A percentile compares a stretch with the other conserved stretches of the same genome.
Evolutionary conservation across 2,329 filamentous ascomycete species (phyloP).

Genomic region (Aspergillus tubingensis): DNA sequence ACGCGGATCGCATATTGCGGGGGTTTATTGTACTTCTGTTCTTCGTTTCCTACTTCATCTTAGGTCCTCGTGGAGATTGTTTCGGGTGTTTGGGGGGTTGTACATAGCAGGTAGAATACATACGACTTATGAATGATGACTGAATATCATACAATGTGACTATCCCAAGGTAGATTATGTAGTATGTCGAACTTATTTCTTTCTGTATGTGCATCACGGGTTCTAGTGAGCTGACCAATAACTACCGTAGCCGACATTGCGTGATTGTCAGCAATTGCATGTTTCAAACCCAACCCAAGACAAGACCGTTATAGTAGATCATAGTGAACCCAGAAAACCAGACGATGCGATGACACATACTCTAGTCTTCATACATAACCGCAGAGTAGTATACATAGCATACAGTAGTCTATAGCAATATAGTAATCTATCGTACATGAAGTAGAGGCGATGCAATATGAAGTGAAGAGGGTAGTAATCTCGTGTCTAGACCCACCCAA

Average conservation of each 20-base stretch:
- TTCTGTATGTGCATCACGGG: background rate
- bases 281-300: no score
- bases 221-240: background rate
- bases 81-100: background rate
- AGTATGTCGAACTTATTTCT: no score
- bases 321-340: no score
- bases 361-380: no score
- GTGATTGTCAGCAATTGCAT: background rate
- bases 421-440: background rate
- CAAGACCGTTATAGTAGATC: no score
- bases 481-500: constrained; percentile 23
- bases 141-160: background rate
- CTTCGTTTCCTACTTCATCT: no score
- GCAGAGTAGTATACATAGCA: no score
- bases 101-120: constrained; percentile 5
- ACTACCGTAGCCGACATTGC: background rate
- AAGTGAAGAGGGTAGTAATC: background rate
- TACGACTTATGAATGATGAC: constrained; percentile 5
- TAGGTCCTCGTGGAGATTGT: background rate
- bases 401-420: background rate
- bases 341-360: no score
- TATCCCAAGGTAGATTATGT: background rate
- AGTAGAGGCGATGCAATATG: no score
- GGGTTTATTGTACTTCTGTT: background rate
- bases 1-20: background rate